Evolutionary conservation across 805 yeast genomes (phyloP).

Genomic region (Cyberlindnera xishuangbannaensis): DNA sequence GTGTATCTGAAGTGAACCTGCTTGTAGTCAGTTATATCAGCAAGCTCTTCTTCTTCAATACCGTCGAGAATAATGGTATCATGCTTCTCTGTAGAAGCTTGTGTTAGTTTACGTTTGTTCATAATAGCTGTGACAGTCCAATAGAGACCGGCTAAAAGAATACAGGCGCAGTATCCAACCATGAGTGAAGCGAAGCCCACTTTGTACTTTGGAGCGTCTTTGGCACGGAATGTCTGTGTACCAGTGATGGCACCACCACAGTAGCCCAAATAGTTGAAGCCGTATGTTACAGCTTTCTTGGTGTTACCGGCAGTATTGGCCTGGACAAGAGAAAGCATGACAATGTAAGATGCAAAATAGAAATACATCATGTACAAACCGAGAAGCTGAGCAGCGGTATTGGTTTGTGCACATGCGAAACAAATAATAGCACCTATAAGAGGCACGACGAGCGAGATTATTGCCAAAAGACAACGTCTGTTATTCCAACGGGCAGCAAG

Average conservation of each 20-base stretch:
- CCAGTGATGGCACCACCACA: conserved; percentile 41
- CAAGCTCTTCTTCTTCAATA: conserved; percentile 30
- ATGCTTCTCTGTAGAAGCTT: conserved; percentile 3
- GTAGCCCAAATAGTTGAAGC: conserved; percentile 33
- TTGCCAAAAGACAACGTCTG: conserved; percentile 24
- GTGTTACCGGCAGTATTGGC: conserved; percentile 45
- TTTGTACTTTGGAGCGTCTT: conserved; percentile 36
- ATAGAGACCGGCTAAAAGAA: conserved; percentile 31
- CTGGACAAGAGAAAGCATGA: conserved; percentile 28
- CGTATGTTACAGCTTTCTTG: conserved; percentile 33
- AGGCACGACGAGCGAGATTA: conserved; percentile 25
- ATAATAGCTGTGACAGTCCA: conserved; percentile 28
- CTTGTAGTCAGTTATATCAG: conserved; percentile 34
- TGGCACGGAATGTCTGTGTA: conserved; percentile 40
- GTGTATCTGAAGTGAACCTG: conserved; percentile 32
- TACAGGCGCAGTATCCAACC: conserved; percentile 35
- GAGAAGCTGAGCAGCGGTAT: conserved; percentile 26
- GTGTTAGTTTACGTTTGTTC: conserved; percentile 27
- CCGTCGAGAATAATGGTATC: conserved; percentile 17
- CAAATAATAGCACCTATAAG: conserved; percentile 26
- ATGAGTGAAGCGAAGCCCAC: conserved; percentile 41
- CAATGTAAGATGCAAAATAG: conserved; percentile 29
- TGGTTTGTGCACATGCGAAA: conserved; percentile 13
- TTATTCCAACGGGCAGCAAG: conserved; percentile 27
- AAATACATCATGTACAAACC: conserved; percentile 31